phyloP scores from a whole-genome alignment of 1,284 basidiomycete genomes.

The Boletellus deceptivus region DNA sequence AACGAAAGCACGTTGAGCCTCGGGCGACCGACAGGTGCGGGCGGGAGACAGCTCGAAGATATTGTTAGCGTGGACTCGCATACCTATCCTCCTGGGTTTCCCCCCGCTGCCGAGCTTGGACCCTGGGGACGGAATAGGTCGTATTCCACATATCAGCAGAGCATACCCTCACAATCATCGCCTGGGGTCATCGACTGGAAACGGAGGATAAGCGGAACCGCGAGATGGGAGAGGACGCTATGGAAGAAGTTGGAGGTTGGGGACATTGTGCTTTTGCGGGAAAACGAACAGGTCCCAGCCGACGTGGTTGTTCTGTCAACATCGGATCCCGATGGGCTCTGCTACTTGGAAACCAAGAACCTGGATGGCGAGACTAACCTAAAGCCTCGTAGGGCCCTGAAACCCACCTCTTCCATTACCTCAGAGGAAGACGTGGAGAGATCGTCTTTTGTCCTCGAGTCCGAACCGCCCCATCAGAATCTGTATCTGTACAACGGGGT shows the following conservation, averaged over 20 bases:
- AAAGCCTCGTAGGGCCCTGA: conserved; percentile 80
- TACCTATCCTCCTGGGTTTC: conserved; percentile 54
- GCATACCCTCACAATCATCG: conserved; percentile 50
- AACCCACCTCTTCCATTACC: conserved; percentile 72
- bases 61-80: conserved; percentile 57
- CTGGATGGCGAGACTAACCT: conserved; percentile 97
- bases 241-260: conserved; percentile 99
- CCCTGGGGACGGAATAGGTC: conserved; percentile 28
- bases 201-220: conserved; percentile 65
- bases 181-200: conserved; percentile 80
- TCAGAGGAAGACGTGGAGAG: conserved; percentile 92
- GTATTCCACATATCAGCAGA: conserved; percentile 52
- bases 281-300: conserved; percentile 95
- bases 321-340: conserved; percentile 81
- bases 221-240: conserved; percentile 90
- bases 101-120: conserved; percentile 15
- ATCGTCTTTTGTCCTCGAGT: conserved; percentile 84
- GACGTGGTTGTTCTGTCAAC: conserved; percentile 90
- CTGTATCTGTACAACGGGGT: conserved; percentile 90
- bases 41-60: conserved; percentile 57
- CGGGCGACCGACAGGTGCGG: conserved; percentile 25
- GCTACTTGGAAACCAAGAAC: conserved; percentile 94
- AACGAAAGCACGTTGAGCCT: conserved; percentile 46
- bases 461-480: conserved; percentile 92
- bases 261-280: conserved; percentile 87